Evolutionary conservation across 2,329 filamentous ascomycete species (phyloP), one percentile per base, ranked within the genome.

Genomic region (Venturia nashicola): DNA sequence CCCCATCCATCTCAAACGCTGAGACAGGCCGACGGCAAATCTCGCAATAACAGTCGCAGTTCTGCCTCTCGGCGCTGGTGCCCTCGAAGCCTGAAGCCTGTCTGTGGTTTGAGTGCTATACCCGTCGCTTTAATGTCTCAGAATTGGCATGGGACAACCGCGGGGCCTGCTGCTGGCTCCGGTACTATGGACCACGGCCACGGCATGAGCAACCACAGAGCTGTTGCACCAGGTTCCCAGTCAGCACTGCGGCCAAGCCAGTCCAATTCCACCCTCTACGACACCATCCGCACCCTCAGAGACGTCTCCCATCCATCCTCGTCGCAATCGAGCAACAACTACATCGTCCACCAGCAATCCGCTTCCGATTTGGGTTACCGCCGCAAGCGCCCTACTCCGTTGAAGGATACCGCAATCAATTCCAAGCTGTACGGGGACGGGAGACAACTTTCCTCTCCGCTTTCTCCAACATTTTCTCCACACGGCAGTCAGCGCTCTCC

Each of bases 401-500:
- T 72, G 64, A 69, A 70, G 62, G 62, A 64, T 42, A 64, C 66
- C 42, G 32, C 48, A 16, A 59, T 48, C 46, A 23, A n/a, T 39
- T 36, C 46, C 46, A 57, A 51, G 59, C 61, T 65, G 48, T 46
- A 44, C 64, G 61, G 23, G 32, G 51, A 36, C 51, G 51, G 14
- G 16, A 34, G 34, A 3, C 34, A 36, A 18, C 23, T 44, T 3
- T 40, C 20, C 43, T 64, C 64, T 20, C 61, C 64, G 48, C 61
- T 65, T 23, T 65, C 64, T 18, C 64, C 64, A 27, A 18, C 60
- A 16, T 51, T 67, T 65, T 65, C 66, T 65, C 63, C 36, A 20
- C 65, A 11, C 64, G 70, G 71, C 60, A 67, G 67, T 64, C 72
- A 74, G 68, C 73, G 73, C 66, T 74, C 72, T 23, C 74, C 74